Evolutionary conservation across 23 red algal genomes (phyloP), one percentile per base, ranked within the genome.

Genomic region (Gracilaria gracilis): DNA sequence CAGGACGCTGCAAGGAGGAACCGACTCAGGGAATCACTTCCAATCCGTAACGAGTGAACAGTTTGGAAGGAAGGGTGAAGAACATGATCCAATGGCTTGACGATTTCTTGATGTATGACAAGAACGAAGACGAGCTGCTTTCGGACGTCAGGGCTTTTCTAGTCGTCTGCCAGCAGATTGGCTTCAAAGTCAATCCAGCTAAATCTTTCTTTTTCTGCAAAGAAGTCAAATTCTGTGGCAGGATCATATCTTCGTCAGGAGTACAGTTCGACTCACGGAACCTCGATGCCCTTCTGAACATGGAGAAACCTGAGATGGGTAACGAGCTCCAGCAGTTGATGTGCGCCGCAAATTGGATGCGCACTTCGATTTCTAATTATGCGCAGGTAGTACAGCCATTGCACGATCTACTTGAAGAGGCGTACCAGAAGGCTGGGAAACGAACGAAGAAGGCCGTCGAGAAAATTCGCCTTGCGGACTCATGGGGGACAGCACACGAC

Each of bases 271-370:
- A 50, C 73, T 3, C 69, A 0, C 54, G 61, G 21, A 55, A 89
- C 53, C 17, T 79, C 21, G 58, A 79, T 8, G 49, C 71, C 5
- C 67, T 89, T 20, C 21, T 79, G 4, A 28, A 61, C 25, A 89
- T 65, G 70, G 5, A 38, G 2, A 57, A 67, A 38, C 85, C 67
- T 4, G 0, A 59, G 0, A 67, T 62, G 33, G 85, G 54, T 0
- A 44, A 29, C 21, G 85, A 89, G n/a, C 69, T 89, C 8, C 85
- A 89, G 25, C 85, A 89, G 57, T 35, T 79, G 17, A 39, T 89
- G 70, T 89, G 85, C 57, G 85, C 85, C 0, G 33, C 85, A 0
- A 89, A 89, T 51, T 89, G 85, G 70, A 85, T 85, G 81, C 81
- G 81, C 40, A 86, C 37, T 86, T 72, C 40, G 1, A 83, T 86